phyloP scores from a whole-genome alignment of 306 rosid genomes.

The Leucaena leucocephala region DNA sequence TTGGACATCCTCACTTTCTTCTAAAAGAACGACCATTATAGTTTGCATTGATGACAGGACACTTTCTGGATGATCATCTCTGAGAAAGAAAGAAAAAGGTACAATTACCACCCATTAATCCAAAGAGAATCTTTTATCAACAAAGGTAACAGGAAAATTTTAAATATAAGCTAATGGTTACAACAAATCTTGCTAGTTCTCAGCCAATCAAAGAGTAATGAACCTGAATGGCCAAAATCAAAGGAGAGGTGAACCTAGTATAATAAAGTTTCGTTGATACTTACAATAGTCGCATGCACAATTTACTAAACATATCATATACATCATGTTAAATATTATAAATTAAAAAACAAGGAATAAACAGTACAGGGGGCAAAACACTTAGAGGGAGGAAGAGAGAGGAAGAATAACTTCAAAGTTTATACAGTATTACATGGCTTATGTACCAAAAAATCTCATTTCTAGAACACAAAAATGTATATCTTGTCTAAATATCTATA shows the following conservation, averaged over 20 bases:
- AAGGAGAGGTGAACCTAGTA: conserved; percentile 26
- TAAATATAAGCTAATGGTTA: conserved; percentile 28
- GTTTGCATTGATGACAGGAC: conserved; percentile 94
- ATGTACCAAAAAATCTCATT: neutral
- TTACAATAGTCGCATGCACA: conserved; percentile 14
- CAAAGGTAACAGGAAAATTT: neutral
- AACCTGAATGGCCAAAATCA: neutral
- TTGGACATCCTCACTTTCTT: conserved; percentile 91
- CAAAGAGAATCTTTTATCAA: neutral
- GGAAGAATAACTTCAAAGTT: conserved; percentile 3
- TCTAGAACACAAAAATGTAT: conserved; percentile 24
- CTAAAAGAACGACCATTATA: conserved; percentile 87
- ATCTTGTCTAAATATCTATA: conserved; percentile 23
- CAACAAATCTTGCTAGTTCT: conserved; percentile 1
- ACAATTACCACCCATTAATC: conserved; percentile 15
- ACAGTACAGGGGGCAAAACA: conserved; percentile 18
- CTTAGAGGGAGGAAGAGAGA: neutral
- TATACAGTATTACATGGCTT: neutral
- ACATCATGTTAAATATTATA: conserved; percentile 9
- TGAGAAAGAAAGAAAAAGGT: conserved; percentile 36
- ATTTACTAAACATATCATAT: conserved; percentile 27
- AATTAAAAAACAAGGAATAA: conserved; percentile 1
- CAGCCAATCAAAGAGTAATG: conserved; percentile 27
- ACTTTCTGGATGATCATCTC: conserved; percentile 96
- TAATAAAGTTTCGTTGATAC: neutral